phyloP scores from a whole-genome alignment of 2,329 filamentous ascomycete species.

The Cladosporium sp. region DNA sequence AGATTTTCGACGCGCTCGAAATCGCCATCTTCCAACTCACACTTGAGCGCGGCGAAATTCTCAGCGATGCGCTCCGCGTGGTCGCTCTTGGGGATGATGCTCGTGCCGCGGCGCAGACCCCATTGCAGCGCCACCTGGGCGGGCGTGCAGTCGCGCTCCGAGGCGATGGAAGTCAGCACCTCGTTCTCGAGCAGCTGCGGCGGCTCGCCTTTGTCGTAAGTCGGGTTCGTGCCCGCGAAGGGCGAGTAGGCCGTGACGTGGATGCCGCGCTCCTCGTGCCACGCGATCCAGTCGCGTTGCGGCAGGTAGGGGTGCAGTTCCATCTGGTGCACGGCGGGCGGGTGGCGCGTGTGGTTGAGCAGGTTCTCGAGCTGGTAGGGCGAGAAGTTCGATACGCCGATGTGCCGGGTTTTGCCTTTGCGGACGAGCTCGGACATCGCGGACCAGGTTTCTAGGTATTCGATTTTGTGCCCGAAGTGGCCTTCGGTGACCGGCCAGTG shows the following conservation, averaged over 20 bases:
- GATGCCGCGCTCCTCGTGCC: constrained; percentile 48
- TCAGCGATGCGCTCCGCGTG: constrained; percentile 41
- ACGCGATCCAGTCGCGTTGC: constrained; percentile 50
- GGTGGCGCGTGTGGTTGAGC: constrained; percentile 50
- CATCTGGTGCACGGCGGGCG: constrained; percentile 11
- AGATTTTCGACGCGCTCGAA: constrained; percentile 29
- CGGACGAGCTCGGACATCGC: constrained; percentile 59
- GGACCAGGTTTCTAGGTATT: constrained; percentile 55
- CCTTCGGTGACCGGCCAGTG: constrained; percentile 38
- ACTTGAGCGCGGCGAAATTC: constrained; percentile 37
- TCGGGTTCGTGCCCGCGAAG: constrained; percentile 46
- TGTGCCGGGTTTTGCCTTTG: constrained; percentile 61
- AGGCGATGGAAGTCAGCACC: constrained; percentile 38
- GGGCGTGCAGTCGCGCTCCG: constrained; percentile 38
- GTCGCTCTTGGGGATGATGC: constrained; percentile 50
- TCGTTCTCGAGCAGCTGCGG: constrained; percentile 40
- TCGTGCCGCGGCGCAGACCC: constrained; percentile 45
- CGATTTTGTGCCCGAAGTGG: constrained; percentile 21
- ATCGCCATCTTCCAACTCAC: constrained; percentile 38
- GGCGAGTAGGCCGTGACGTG: constrained; percentile 51
- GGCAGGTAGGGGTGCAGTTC: constrained; percentile 71
- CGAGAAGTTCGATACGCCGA: constrained; percentile 75
- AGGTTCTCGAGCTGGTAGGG: constrained; percentile 47
- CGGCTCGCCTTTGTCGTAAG: constrained; percentile 33
- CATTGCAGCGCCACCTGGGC: constrained; percentile 47